phyloP scores from a whole-genome alignment of 768 basidiomycete genomes.

The Psilocybe sp. region DNA sequence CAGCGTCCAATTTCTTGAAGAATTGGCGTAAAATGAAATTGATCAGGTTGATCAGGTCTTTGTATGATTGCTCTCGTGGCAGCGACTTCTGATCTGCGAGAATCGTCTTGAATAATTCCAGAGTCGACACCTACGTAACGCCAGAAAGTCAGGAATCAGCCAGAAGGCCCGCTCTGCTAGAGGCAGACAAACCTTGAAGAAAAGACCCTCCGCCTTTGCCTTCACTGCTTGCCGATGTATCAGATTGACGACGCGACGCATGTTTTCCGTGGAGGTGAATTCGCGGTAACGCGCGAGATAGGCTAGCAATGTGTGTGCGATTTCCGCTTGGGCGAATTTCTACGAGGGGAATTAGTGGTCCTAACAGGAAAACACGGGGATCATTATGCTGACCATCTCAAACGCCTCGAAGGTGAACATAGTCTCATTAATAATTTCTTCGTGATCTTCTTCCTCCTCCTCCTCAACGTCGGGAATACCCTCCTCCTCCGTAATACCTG shows the following conservation, averaged over 20 bases:
- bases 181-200: slow-evolving; percentile 75
- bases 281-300: slow-evolving; percentile 86
- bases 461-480: slow-evolving; percentile 70
- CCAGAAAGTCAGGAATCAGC: slow-evolving; percentile 6
- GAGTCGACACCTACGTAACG: slow-evolving; percentile 72
- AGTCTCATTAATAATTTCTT: slow-evolving; percentile 75
- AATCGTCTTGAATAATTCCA: slow-evolving; percentile 86
- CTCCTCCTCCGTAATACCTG: slow-evolving; percentile 51
- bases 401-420: slow-evolving; percentile 91
- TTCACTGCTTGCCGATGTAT: slow-evolving; percentile 90
- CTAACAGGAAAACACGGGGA: slow-evolving; percentile 7
- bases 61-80: slow-evolving; percentile 74
- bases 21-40: slow-evolving; percentile 88
- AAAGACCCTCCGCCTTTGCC: slow-evolving; percentile 90
- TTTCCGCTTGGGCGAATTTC: slow-evolving; percentile 89
- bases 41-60: slow-evolving; percentile 82
- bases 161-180: slow-evolving; percentile 18
- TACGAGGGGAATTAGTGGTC: slow-evolving; percentile 30
- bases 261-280: slow-evolving; percentile 73
- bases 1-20: slow-evolving; percentile 86
- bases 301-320: slow-evolving; percentile 78
- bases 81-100: slow-evolving; percentile 77
- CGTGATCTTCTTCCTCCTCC: slow-evolving; percentile 50
- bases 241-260: slow-evolving; percentile 87
- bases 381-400: slow-evolving; percentile 61